Conservation (phyloP, 2,329 filamentous ascomycete species). For the Zalaria sp. region DNA sequence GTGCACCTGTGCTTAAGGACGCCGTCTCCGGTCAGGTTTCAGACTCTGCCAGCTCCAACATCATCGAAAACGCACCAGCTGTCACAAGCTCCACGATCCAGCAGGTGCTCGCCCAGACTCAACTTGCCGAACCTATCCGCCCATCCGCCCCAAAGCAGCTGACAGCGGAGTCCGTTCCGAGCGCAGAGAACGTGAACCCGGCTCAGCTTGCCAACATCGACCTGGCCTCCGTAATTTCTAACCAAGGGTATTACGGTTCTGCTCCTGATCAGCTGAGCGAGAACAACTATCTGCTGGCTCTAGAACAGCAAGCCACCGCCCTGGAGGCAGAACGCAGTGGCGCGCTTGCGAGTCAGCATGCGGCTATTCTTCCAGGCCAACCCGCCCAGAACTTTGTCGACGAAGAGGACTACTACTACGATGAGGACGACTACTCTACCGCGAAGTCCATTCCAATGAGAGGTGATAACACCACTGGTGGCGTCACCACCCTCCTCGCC, state of each 20-base stretch:
- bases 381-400: slow-evolving; percentile 58
- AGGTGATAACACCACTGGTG: slow-evolving; percentile 51
- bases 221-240: too few species aligned
- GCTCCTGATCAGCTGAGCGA: not conserved
- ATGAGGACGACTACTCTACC: slow-evolving; percentile 57
- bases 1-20: slow-evolving; percentile 42
- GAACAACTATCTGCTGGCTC: slow-evolving; percentile 20
- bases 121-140: not conserved
- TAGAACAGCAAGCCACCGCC: slow-evolving; percentile 21
- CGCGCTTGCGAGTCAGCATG: slow-evolving; percentile 16
- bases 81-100: not conserved
- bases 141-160: not conserved
- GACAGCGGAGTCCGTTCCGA: not conserved
- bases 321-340: slow-evolving; percentile 23
- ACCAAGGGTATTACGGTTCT: not conserved
- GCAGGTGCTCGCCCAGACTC: not conserved
- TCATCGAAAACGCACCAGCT: not conserved
- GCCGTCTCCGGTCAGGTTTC: not conserved
- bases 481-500: slow-evolving; percentile 51
- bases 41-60: not conserved
- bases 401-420: slow-evolving; percentile 63
- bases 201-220: too few species aligned
- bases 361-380: slow-evolving; percentile 23
- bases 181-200: not conserved
- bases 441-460: slow-evolving; percentile 42